phyloP scores from a whole-genome alignment of 805 yeast species.

The Brettanomyces custersianus region DNA sequence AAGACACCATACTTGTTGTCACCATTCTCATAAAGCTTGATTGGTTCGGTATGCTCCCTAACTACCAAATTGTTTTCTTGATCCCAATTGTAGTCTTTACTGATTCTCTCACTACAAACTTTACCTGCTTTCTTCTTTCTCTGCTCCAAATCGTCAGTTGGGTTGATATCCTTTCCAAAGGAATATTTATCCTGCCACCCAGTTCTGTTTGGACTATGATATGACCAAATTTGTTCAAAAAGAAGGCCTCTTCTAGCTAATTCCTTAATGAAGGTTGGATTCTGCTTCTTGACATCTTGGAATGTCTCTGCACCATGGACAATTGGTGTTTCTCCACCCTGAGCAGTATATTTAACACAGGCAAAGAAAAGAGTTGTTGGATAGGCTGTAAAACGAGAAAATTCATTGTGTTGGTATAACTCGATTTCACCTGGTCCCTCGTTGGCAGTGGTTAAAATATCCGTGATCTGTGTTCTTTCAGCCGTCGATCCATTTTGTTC shows the following conservation, averaged over 20 bases:
- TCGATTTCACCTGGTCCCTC: slow-evolving; percentile 21
- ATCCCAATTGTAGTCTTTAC: slow-evolving; percentile 22
- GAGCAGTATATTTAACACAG: slow-evolving; percentile 14
- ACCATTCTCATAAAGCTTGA: slow-evolving; percentile 10
- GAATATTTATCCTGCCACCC: slow-evolving; percentile 23
- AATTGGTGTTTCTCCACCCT: slow-evolving; percentile 18
- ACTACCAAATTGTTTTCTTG: slow-evolving; percentile 18
- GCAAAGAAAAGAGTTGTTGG: slow-evolving; percentile 22
- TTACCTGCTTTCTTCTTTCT: slow-evolving; percentile 20
- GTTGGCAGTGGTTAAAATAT: slow-evolving; percentile 22
- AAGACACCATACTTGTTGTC: slow-evolving; percentile 10
- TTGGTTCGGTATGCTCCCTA: slow-evolving; percentile 19
- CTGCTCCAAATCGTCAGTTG: slow-evolving; percentile 16
- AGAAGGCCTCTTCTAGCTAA: slow-evolving; percentile 18
- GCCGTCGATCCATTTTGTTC: slow-evolving; percentile 24
- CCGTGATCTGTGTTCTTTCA: slow-evolving; percentile 13
- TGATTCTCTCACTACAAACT: slow-evolving; percentile 16
- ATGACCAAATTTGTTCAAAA: slow-evolving; percentile 22
- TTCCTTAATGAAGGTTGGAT: slow-evolving; percentile 18
- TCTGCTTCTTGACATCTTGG: slow-evolving; percentile 9
- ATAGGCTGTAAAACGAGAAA: slow-evolving; percentile 21
- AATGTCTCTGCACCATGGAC: slow-evolving; percentile 15
- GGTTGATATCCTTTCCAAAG: slow-evolving; percentile 22
- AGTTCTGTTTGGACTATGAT: slow-evolving; percentile 9
- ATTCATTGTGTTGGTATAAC: slow-evolving; percentile 27